Base-by-base conservation (phyloP, 1,284 basidiomycete genomes). In the Malassezia psittaci region DNA sequence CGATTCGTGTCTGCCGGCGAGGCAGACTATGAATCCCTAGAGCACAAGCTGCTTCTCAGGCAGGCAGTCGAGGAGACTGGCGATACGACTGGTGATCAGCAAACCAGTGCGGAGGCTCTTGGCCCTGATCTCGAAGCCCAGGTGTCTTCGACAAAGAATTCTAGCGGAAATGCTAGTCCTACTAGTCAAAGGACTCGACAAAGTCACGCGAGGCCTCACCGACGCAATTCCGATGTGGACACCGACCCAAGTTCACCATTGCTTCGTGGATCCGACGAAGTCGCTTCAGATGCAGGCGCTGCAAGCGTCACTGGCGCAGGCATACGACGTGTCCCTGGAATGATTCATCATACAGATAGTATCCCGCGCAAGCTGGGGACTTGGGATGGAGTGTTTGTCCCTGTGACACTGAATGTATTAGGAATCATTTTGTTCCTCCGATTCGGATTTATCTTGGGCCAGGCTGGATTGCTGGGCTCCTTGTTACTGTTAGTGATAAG, bases 361-460 rank as follows among this genome's bases (percentile, higher is more conserved):
- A 16, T 7, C 1, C 64, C 69, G 18, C 62, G 69, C 21, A 74
- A 74, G 56, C 64, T 74, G 3, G 71, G 71, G 5, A 74, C 71
- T 10, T 74, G 68, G 66, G 68, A 72, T 39, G 71, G 71, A 37
- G 71, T 74, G 33, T 74, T 74, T 34, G 65, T 74, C 61, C 71
- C 71, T 12, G 69, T 72, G 59, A 68, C 67, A 54, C 65, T 74
- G 41, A 74, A 72, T 59, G 72, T 74, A 44, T 57, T 74, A 32
- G 70, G 72, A 38, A 72, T 74, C 57, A 74, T 74, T 37, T 60
- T 74, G 52, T 74, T 74, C 45, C 53, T 74, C 35, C 68, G 72
- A 43, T 74, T 74, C 51, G 72, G 72, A 19, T 74, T 74, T 52
- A 66, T 74, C 44, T 57, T 74, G 3, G 72, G 72, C 3, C 72